Conservation (phyloP, 2,329 filamentous ascomycete genomes). For the Aspergillus clavatus region DNA sequence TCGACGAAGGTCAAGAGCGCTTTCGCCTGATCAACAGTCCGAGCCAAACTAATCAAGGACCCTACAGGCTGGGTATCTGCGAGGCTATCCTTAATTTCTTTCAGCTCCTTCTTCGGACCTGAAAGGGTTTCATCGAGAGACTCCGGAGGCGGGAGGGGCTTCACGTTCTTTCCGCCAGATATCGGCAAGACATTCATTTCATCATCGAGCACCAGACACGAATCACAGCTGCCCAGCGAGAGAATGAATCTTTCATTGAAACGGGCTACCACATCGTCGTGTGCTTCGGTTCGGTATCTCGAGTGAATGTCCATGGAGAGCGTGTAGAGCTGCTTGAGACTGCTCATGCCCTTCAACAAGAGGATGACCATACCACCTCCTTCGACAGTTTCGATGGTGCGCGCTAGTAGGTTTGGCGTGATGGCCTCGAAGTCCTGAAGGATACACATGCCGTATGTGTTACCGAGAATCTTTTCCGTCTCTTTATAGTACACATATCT, state of each 20-base stretch:
- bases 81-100: conserved; percentile 79
- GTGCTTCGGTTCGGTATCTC: conserved; percentile 91
- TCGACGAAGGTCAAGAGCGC: conserved; percentile 95
- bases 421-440: conserved; percentile 97
- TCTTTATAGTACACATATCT: conserved; percentile 99
- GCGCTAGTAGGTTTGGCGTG: conserved; percentile 91
- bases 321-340: conserved; percentile 93
- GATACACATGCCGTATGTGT: conserved; percentile 98
- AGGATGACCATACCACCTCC: conserved; percentile 88
- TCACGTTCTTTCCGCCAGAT: conserved; percentile 87
- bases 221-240: conserved; percentile 89
- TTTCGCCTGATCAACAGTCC: conserved; percentile 92
- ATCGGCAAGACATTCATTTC: conserved; percentile 97
- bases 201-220: conserved; percentile 93
- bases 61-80: conserved; percentile 83
- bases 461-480: conserved; percentile 96
- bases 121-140: conserved; percentile 67
- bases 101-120: conserved; percentile 68
- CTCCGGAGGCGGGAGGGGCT: conserved; percentile 71
- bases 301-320: conserved; percentile 97
- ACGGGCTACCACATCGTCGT: conserved; percentile 86
- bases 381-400: conserved; percentile 96
- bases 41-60: conserved; percentile 75
- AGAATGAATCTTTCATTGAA: conserved; percentile 98
- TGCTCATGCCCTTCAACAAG: conserved; percentile 92